Conservation (phyloP, 345 rosid genomes). For the Chamaenerion angustifolium region DNA sequence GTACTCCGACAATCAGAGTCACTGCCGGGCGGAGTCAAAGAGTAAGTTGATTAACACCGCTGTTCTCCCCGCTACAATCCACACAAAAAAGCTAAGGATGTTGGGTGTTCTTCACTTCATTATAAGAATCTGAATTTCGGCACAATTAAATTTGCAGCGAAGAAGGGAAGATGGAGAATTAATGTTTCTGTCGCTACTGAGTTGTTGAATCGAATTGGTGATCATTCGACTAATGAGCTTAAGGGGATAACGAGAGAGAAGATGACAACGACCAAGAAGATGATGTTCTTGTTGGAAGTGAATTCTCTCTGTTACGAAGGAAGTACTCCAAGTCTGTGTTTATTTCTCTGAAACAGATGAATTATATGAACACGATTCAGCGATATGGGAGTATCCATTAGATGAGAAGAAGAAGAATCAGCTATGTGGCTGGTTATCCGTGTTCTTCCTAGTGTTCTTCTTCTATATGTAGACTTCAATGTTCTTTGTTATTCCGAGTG, state of each 20-base stretch:
- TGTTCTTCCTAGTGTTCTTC: no score
- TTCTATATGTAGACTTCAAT: no score
- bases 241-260: constrained; percentile 7
- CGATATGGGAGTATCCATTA: no score
- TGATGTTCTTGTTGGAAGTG: constrained; percentile 82
- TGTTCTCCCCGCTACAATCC: no score
- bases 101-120: not conserved
- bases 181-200: not conserved
- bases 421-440: no score
- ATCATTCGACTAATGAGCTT: constrained; percentile 12
- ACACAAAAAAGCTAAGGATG: not conserved
- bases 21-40: no score
- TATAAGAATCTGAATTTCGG: not conserved
- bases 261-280: constrained; percentile 22
- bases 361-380: no score
- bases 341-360: constrained; percentile 70
- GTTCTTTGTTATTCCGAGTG: no score
- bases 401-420: no score
- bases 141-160: not conserved
- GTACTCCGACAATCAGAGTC: no score
- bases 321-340: constrained; percentile 53
- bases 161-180: constrained; percentile 1
- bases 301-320: constrained; percentile 81
- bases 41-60: no score
- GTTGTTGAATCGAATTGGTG: constrained; percentile 5